Percentiles rank a stretch among this genome's conserved stretches.
These are phyloP conservation scores for Xylaria castorea DNA, from an alignment of 495 filamentous ascomycete genomes.

Conservation along the genomic window DNA sequence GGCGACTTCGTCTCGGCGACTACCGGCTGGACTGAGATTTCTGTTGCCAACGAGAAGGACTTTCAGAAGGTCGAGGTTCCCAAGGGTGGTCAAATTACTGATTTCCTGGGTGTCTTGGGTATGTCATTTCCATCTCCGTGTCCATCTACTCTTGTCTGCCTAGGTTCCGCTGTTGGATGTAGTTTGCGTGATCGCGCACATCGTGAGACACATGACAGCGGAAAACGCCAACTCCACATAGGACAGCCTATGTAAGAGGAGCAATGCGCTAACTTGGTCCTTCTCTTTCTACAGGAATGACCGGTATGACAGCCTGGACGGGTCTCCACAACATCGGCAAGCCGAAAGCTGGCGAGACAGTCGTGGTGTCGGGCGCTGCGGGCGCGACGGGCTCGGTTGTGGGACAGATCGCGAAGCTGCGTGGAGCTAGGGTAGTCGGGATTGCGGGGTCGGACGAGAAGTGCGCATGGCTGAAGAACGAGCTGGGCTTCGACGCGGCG, in stretches of 20 bases:
- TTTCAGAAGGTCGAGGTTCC: conserved; percentile 51
- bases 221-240: background rate
- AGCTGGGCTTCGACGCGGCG: conserved; percentile 68
- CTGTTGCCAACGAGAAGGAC: conserved; percentile 55
- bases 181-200: background rate
- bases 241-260: background rate
- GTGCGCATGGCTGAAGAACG: conserved; percentile 64
- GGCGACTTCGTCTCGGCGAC: conserved; percentile 61
- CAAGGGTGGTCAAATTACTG: conserved; percentile 57
- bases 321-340: conserved; percentile 66
- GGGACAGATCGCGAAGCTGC: conserved; percentile 72
- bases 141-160: background rate
- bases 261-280: conserved; percentile 32
- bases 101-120: conserved; percentile 65
- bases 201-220: background rate
- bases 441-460: conserved; percentile 73
- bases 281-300: conserved; percentile 40
- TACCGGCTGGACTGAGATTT: conserved; percentile 70
- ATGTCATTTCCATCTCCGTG: conserved; percentile 7
- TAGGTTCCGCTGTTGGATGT: background rate
- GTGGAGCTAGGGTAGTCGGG: conserved; percentile 65
- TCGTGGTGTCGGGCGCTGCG: conserved; percentile 73
- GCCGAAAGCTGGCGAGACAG: conserved; percentile 64
- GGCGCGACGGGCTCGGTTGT: conserved; percentile 73
- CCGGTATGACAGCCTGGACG: conserved; percentile 72